These are phyloP conservation scores for Dryadomyces sulphureus DNA, from an alignment of 2,329 filamentous ascomycete genomes.

Conservation along the genomic window DNA sequence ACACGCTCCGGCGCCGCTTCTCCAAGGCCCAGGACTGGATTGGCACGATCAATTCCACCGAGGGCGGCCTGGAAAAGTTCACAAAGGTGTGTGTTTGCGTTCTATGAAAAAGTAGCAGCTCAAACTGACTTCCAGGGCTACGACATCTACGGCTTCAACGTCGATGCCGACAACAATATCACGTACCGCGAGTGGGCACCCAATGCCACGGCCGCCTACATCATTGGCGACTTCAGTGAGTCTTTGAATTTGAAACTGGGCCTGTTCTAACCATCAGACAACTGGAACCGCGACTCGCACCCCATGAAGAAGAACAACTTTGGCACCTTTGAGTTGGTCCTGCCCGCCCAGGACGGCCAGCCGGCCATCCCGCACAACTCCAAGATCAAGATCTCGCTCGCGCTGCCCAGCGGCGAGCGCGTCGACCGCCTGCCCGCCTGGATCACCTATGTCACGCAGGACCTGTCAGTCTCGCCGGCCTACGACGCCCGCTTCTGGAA, in stretches of 20 bases:
- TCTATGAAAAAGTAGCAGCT: neutral
- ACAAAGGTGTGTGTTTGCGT: slow-evolving; percentile 50
- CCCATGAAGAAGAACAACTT: slow-evolving; percentile 77
- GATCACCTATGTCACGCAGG: slow-evolving; percentile 96
- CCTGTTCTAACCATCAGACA: slow-evolving; percentile 46
- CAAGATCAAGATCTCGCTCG: slow-evolving; percentile 90
- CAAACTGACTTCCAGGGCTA: slow-evolving; percentile 44
- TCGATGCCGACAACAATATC: slow-evolving; percentile 70
- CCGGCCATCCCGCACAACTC: slow-evolving; percentile 81
- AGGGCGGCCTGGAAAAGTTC: slow-evolving; percentile 87
- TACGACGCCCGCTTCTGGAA: slow-evolving; percentile 99
- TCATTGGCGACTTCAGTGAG: slow-evolving; percentile 91
- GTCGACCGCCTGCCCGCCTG: slow-evolving; percentile 85
- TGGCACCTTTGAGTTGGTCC: slow-evolving; percentile 71
- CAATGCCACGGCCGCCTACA: slow-evolving; percentile 67
- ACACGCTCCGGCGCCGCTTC: slow-evolving; percentile 61
- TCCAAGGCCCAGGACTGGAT: slow-evolving; percentile 76
- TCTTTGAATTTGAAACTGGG: no score
- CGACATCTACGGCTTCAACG: slow-evolving; percentile 75
- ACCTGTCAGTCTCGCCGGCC: slow-evolving; percentile 72
- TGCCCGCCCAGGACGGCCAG: slow-evolving; percentile 60
- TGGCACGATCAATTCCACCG: slow-evolving; percentile 61
- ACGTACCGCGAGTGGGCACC: slow-evolving; percentile 94
- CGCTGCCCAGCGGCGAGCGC: slow-evolving; percentile 62
- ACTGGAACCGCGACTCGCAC: slow-evolving; percentile 71